These are phyloP conservation scores for Kalmusia sp. DNA, from an alignment of 2,329 filamentous ascomycete species.

Conservation along the genomic window DNA sequence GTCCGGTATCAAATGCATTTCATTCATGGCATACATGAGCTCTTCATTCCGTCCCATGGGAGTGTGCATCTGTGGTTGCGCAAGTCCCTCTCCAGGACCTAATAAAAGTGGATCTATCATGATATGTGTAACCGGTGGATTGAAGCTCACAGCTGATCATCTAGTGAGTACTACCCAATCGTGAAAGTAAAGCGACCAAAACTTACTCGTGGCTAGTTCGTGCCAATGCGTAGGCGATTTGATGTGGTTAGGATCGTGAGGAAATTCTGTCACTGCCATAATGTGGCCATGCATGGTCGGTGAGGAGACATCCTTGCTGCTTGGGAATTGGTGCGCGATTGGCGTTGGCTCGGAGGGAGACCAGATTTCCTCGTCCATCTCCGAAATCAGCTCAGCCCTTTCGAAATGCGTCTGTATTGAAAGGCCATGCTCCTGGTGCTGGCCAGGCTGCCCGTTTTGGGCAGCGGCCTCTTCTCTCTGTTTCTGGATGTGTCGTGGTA, in stretches of 20 bases:
- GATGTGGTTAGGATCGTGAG: conserved; percentile 1
- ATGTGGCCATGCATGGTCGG: conserved; percentile 15
- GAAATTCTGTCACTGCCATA: neutral
- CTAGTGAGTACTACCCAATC: neutral
- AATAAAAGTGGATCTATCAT: conserved; percentile 47
- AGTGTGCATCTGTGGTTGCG: conserved; percentile 38
- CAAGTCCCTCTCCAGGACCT: conserved; percentile 31
- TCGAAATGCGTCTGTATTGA: conserved; percentile 36
- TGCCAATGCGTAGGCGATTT: conserved; percentile 30
- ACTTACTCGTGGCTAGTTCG: conserved; percentile 35
- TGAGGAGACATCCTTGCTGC: conserved; percentile 29
- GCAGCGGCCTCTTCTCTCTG: conserved; percentile 43
- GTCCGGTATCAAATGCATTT: conserved; percentile 43
- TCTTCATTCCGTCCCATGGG: conserved; percentile 42
- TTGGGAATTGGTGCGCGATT: conserved; percentile 42
- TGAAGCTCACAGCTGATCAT: conserved; percentile 31
- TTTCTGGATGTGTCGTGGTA: conserved; percentile 47
- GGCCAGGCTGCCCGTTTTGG: conserved; percentile 29
- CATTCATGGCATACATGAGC: conserved; percentile 46
- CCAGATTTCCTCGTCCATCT: conserved; percentile 48
- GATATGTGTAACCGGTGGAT: conserved; percentile 42
- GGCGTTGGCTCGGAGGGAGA: conserved; percentile 44
- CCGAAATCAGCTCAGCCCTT: conserved; percentile 31
- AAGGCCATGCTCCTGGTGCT: conserved; percentile 36
- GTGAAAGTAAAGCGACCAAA: neutral